These are phyloP conservation scores for Epichloe coenophiala DNA, from an alignment of 2,329 filamentous ascomycete species.

Conservation along the genomic window DNA sequence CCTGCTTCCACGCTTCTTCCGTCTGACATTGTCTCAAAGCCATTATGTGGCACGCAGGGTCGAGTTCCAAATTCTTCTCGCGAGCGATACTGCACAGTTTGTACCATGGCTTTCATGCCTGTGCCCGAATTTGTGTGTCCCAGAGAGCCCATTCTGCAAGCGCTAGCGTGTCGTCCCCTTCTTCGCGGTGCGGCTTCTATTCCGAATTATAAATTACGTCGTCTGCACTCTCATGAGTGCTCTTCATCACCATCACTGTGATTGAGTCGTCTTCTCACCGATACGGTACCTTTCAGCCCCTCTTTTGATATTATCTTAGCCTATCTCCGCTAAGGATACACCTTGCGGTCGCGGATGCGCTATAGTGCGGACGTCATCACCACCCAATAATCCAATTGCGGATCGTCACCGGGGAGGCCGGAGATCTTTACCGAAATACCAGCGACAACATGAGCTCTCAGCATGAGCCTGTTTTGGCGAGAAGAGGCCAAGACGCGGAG, in stretches of 20 bases:
- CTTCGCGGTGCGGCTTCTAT: neutral
- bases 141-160: neutral
- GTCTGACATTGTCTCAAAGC: neutral
- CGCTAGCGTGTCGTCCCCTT: neutral
- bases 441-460: neutral
- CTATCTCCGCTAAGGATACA: too few relatives aligned
- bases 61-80: neutral
- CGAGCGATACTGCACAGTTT: neutral
- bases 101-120: neutral
- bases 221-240: neutral
- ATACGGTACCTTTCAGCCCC: too few relatives aligned
- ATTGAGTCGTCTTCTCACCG: neutral
- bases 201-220: neutral
- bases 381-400: neutral
- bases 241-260: neutral
- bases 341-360: neutral
- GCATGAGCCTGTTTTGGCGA: neutral
- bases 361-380: neutral
- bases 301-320: too few relatives aligned
- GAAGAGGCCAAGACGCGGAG: neutral
- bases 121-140: neutral
- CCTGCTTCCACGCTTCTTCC: neutral
- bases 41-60: neutral
- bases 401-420: neutral
- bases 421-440: neutral